Evolutionary conservation across 2,329 filamentous ascomycete species (phyloP).

Genomic region (Calonectria multiphialidica): DNA sequence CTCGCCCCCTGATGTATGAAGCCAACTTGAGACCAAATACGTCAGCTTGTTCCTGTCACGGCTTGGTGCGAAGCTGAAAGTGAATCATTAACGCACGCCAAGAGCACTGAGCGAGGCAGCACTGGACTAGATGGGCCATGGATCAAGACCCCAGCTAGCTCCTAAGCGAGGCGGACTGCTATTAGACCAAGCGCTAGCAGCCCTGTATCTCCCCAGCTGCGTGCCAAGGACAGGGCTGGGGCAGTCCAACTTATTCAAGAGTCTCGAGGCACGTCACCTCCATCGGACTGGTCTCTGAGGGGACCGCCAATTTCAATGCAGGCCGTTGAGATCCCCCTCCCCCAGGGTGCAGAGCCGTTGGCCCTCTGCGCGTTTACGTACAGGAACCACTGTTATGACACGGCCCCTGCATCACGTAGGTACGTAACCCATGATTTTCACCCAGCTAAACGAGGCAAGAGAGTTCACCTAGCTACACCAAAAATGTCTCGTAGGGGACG

Average conservation of each 20-base stretch:
- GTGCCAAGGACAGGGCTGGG: background rate
- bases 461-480: background rate
- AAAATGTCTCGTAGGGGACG: background rate
- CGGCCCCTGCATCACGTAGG: background rate
- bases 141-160: background rate
- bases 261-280: background rate
- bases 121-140: background rate
- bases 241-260: background rate
- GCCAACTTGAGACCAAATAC: background rate
- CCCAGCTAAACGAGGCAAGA: background rate
- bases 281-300: background rate
- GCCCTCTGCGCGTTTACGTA: background rate
- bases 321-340: background rate
- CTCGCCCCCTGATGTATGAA: background rate
- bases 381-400: background rate
- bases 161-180: background rate
- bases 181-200: background rate
- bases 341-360: background rate
- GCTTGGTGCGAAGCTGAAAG: background rate
- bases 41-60: background rate
- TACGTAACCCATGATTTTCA: constrained; percentile 10
- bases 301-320: background rate
- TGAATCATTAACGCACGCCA: constrained; percentile 19
- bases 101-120: background rate
- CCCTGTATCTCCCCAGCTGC: background rate